phyloP scores from a whole-genome alignment of 179 eudicot species.

The Kewa caespitosa region DNA sequence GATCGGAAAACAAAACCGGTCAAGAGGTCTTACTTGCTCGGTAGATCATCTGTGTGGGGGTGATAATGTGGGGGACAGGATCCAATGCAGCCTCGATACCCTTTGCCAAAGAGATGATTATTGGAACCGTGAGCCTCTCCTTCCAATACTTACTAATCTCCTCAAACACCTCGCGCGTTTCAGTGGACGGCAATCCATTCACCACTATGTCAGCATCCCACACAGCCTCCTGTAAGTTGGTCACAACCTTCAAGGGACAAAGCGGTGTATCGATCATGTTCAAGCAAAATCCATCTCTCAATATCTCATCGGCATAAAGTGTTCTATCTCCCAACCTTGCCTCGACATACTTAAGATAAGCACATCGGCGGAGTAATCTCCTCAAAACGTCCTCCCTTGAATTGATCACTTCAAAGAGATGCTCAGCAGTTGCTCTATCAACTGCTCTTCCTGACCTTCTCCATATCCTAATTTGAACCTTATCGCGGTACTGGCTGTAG shows the following conservation, averaged over 20 bases:
- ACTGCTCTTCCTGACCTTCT: slow-evolving; percentile 83
- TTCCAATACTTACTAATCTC: slow-evolving; percentile 88
- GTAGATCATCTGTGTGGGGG: slow-evolving; percentile 76
- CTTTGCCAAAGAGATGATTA: slow-evolving; percentile 76
- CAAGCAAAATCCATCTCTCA: slow-evolving; percentile 89
- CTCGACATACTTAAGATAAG: slow-evolving; percentile 81
- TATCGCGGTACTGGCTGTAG: slow-evolving; percentile 73
- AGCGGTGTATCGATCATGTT: slow-evolving; percentile 92
- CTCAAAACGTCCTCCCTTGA: slow-evolving; percentile 92
- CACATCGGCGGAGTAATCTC: slow-evolving; percentile 84
- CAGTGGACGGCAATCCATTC: slow-evolving; percentile 93
- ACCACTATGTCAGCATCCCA: slow-evolving; percentile 95
- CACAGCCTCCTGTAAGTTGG: slow-evolving; percentile 89
- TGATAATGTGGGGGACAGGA: slow-evolving; percentile 73
- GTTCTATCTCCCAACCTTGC: slow-evolving; percentile 82
- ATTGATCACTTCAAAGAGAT: slow-evolving; percentile 88
- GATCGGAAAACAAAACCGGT: background rate
- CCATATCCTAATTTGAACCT: slow-evolving; percentile 88
- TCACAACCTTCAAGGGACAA: slow-evolving; percentile 86
- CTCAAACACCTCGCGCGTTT: slow-evolving; percentile 74
- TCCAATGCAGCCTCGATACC: slow-evolving; percentile 81
- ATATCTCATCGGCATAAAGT: slow-evolving; percentile 86
- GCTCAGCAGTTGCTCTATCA: slow-evolving; percentile 78
- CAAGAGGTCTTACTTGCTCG: slow-evolving; percentile 61
- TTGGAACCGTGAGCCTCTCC: slow-evolving; percentile 63